Conservation (phyloP, 208 protist species). For the Naegleria gruberi region DNA sequence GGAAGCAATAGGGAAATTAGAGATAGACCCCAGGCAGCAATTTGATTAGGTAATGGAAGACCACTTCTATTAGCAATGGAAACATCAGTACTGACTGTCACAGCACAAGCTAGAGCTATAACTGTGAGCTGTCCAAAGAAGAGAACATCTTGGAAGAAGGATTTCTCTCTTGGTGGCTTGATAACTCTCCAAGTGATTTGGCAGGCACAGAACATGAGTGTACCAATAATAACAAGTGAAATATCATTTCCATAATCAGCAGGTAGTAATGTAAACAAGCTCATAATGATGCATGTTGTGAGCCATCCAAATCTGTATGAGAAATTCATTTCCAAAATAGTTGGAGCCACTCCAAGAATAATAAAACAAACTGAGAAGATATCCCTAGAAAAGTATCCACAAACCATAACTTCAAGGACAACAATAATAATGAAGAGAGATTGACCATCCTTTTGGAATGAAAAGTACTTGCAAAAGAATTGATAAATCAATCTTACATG, state of each 20-base stretch:
- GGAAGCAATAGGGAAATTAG: background rate
- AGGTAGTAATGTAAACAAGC: conserved; percentile 1
- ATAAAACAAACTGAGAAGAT: conserved; percentile 19
- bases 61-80: background rate
- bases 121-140: background rate
- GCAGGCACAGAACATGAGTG: background rate
- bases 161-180: background rate
- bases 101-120: background rate
- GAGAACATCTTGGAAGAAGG: background rate
- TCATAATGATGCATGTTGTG: background rate
- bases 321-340: background rate
- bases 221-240: background rate
- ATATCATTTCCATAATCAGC: background rate
- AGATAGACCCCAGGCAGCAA: background rate
- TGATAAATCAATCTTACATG: background rate
- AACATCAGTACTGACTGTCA: background rate
- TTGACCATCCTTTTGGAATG: background rate
- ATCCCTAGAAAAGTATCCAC: background rate
- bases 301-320: background rate
- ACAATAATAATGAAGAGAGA: background rate
- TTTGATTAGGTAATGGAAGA: background rate
- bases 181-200: background rate
- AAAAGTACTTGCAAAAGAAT: background rate
- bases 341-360: background rate
- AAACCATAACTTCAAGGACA: background rate